Percentiles rank a stretch among this genome's conserved stretches.
These are phyloP conservation scores for Candida insectorum DNA, from an alignment of 805 yeast genomes.

Conservation along the genomic window DNA sequence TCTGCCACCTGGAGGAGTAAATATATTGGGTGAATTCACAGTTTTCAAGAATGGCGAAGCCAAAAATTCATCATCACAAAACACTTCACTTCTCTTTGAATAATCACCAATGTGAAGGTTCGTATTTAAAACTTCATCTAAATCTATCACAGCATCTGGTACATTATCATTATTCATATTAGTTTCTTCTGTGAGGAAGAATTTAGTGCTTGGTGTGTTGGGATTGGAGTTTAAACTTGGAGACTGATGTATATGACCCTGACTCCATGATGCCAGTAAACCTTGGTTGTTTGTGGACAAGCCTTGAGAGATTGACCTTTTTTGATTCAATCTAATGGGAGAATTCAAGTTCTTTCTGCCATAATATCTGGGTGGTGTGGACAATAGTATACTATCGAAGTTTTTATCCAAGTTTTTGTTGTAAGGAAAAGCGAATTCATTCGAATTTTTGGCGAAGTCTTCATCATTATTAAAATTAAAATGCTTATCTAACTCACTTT, in stretches of 20 bases:
- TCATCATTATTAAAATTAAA: slow-evolving; percentile 34
- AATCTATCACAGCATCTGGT: slow-evolving; percentile 39
- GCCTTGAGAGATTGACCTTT: slow-evolving; percentile 18
- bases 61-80: slow-evolving; percentile 24
- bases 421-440: slow-evolving; percentile 4
- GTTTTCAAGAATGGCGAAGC: slow-evolving; percentile 29
- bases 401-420: background rate
- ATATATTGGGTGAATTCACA: slow-evolving; percentile 7
- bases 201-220: slow-evolving; percentile 20
- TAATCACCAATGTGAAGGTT: slow-evolving; percentile 24
- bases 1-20: slow-evolving; percentile 16
- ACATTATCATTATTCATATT: slow-evolving; percentile 23
- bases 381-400: slow-evolving; percentile 4
- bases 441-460: slow-evolving; percentile 26
- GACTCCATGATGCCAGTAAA: background rate
- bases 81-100: slow-evolving; percentile 17
- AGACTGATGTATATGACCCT: slow-evolving; percentile 1
- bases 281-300: background rate
- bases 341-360: slow-evolving; percentile 22
- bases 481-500: slow-evolving; percentile 22
- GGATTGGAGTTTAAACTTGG: background rate
- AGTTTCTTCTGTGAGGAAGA: slow-evolving; percentile 30
- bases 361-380: slow-evolving; percentile 13
- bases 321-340: slow-evolving; percentile 27
- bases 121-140: slow-evolving; percentile 35